Evolutionary conservation across 768 basidiomycete genomes (phyloP).

Genomic region (Coprinopsis cinerea): DNA sequence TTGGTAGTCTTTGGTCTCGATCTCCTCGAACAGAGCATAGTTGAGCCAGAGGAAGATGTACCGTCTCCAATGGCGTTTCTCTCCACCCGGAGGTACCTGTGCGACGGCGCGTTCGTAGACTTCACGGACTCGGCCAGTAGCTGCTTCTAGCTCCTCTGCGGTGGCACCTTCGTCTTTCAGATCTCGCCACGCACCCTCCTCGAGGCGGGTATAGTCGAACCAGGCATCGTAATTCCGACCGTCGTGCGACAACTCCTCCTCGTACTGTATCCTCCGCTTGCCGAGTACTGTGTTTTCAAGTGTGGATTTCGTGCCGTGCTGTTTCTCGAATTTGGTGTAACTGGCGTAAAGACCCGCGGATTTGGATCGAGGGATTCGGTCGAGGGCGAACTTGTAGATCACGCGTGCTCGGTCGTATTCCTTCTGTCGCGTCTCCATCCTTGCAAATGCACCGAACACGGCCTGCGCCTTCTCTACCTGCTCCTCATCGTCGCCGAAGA

Average conservation of each 20-base stretch:
- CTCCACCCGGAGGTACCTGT: conserved; percentile 89
- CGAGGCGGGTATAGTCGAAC: conserved; percentile 94
- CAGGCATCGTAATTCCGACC: conserved; percentile 95
- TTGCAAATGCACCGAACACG: conserved; percentile 89
- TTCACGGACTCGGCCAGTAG: conserved; percentile 71
- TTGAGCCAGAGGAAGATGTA: conserved; percentile 93
- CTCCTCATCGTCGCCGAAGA: conserved; percentile 84
- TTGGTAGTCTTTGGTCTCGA: conserved; percentile 86
- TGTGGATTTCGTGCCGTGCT: conserved; percentile 83
- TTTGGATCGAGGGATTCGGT: conserved; percentile 87
- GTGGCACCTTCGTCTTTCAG: conserved; percentile 71
- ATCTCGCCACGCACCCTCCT: conserved; percentile 81
- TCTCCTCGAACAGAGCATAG: conserved; percentile 96
- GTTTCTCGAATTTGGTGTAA: conserved; percentile 98
- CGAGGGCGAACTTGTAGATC: conserved; percentile 99
- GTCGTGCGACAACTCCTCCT: conserved; percentile 90
- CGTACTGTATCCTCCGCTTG: conserved; percentile 97
- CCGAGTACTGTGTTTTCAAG: conserved; percentile 93
- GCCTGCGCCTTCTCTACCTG: conserved; percentile 96
- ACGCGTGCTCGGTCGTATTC: conserved; percentile 96
- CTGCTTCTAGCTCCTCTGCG: conserved; percentile 60
- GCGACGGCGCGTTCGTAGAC: conserved; percentile 94
- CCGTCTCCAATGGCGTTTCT: conserved; percentile 88
- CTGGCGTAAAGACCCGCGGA: conserved; percentile 83
- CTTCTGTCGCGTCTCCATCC: conserved; percentile 95